Evolutionary conservation across 2,329 filamentous ascomycete species (phyloP), one percentile per base, ranked within the genome.

Genomic region (Phyllosticta capitalensis): DNA sequence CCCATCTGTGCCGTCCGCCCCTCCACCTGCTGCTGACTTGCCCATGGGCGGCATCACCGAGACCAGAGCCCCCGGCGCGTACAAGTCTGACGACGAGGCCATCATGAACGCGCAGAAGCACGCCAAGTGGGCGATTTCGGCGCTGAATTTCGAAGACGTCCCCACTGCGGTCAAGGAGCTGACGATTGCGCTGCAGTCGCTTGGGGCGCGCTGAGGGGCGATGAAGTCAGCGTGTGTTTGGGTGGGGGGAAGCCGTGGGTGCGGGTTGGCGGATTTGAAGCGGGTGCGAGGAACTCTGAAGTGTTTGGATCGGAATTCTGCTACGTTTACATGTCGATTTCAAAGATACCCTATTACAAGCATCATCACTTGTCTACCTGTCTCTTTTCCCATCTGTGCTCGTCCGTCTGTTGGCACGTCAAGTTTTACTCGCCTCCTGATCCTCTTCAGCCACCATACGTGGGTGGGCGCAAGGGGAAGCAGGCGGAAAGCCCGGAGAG

Each of bases 121-220:
- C 75, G 92, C 92, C 1, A 91, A 90, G 67, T 99, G 90, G 90
- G 94, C 94, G 0, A 95, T 97, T 50, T 96, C 92, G 10, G 94
- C 94, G 0, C 76, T 99, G 54, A 96, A 96, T 67, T 99, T 99
- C 73, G 94, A 99, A 66, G 94, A 99, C 71, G 88, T 95, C 1
- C 80, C 86, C 1, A 99, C 94, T 0, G 94, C 94, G 0, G 86
- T 97, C 4, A 86, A 86, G 67, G 92, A 99, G 69, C 72, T 99
- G 63, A 83, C 83, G 56, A 84, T 83, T 61, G 94, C 94, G 2
- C 75, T 99, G 63, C 78, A 82, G 59, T 75, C 79, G 19, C 75
- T 96, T 54, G 90, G 90, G 1, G 87, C 84, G 12, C 75, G 75
- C 45, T 86, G 64, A 64, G 19, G n/a, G 30, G n/a, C 19, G 3